Conservation (phyloP, 257 asterid species). For the Solanum bulbocastanum region DNA sequence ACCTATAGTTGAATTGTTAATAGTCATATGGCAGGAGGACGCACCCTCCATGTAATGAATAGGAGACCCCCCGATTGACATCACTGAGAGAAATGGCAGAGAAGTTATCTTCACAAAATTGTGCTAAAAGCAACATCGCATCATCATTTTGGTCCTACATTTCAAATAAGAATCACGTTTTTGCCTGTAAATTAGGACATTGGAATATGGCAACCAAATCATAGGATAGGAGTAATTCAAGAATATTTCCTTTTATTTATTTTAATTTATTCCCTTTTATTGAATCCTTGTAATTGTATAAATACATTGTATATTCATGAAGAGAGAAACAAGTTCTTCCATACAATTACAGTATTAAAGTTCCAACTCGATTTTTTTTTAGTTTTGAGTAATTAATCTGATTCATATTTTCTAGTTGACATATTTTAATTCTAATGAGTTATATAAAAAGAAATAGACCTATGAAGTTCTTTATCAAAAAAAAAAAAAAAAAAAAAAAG, state of each 20-base stretch:
- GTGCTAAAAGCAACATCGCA: constrained; percentile 85
- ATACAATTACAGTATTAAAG: neutral
- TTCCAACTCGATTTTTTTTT: neutral
- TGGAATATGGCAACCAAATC: neutral
- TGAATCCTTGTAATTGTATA: neutral
- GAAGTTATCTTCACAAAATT: constrained; percentile 84
- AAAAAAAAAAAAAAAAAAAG: neutral
- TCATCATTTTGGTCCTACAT: constrained; percentile 88
- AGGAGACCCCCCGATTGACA: constrained; percentile 36
- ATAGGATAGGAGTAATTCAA: neutral
- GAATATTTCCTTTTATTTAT: neutral
- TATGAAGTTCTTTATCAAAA: neutral
- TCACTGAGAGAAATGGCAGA: constrained; percentile 58
- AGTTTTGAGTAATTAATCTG: neutral
- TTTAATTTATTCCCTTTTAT: neutral
- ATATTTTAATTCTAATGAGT: neutral
- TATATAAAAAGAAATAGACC: neutral
- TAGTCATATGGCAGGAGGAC: neutral
- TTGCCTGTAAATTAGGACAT: neutral
- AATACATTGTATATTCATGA: neutral
- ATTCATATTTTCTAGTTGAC: neutral
- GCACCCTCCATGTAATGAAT: constrained; percentile 76
- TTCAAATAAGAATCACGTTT: neutral
- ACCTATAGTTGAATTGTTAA: neutral
- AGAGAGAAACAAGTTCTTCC: neutral